A percentile compares a stretch with the other conserved stretches of the same genome.
Evolutionary conservation across 2,329 filamentous ascomycete species (phyloP).

Genomic region (Paraphoma chrysanthemicola): DNA sequence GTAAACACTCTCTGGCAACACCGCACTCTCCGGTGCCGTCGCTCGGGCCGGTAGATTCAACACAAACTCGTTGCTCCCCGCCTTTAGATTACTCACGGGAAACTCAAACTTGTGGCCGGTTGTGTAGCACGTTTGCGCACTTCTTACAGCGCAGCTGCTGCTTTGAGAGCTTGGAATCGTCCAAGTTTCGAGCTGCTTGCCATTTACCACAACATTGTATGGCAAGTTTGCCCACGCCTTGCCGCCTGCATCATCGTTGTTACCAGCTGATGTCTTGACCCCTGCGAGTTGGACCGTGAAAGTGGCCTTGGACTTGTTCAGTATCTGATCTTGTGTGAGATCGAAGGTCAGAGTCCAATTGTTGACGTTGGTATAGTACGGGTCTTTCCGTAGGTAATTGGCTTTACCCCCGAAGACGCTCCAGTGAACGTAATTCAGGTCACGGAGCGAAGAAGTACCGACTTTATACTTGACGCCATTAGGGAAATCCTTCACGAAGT

Average conservation of each 20-base stretch:
- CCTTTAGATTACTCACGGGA: constrained; percentile 43
- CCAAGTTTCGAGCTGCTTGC: constrained; percentile 57
- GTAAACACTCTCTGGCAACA: constrained; percentile 63
- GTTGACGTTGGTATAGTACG: constrained; percentile 43
- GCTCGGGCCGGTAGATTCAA: constrained; percentile 65
- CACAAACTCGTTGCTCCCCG: constrained; percentile 62
- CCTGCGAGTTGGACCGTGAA: constrained; percentile 70
- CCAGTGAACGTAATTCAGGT: constrained; percentile 72
- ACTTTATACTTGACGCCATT: constrained; percentile 65
- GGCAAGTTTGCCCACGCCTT: constrained; percentile 63
- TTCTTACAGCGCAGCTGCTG: constrained; percentile 21
- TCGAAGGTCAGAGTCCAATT: constrained; percentile 35
- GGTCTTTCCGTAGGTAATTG: constrained; percentile 55
- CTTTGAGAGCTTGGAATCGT: constrained; percentile 48
- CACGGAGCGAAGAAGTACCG: constrained; percentile 58
- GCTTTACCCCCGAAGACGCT: constrained; percentile 66
- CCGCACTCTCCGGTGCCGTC: constrained; percentile 64
- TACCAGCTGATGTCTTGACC: constrained; percentile 62
- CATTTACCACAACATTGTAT: constrained; percentile 58
- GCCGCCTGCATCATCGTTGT: constrained; percentile 4
- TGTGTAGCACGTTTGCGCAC: constrained; percentile 23
- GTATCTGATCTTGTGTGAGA: constrained; percentile 44
- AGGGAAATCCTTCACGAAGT: constrained; percentile 67
- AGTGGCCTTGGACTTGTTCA: constrained; percentile 55
- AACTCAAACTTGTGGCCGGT: constrained; percentile 23